Base-by-base conservation (phyloP, 2,329 filamentous ascomycete genomes). In the Beauveria scarabaeidicola region DNA sequence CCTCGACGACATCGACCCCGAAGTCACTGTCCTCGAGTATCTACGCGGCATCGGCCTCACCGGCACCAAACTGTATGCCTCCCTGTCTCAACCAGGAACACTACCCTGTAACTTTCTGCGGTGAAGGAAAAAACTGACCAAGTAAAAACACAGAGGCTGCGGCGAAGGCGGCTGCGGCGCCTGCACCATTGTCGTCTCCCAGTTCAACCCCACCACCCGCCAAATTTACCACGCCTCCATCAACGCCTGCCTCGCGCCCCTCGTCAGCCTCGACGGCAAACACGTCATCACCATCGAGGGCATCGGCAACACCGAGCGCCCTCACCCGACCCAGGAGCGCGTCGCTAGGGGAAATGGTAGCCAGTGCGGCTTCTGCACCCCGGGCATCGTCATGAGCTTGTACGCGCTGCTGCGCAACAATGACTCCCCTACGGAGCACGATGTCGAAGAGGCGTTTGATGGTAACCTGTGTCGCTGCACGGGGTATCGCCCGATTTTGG, bases 271-370 rank as follows among this genome's bases (percentile, higher is more conserved):
- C 47, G 94, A 97, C 72, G 94, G 94, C 48, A 99, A 99, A 72
- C 94, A 99, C 81, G 91, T 97, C 69, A 92, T 99, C 70, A 99
- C 94, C 3, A 87, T 99, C 44, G 94, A 99, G 74, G 94, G 94
- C 7, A 97, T 99, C 67, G 94, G 94, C 11, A 90, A 88, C 70
- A 86, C 90, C 29, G 88, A 94, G 72, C 84, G 81, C 46, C 94
- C 94, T 5, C 94, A 99, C 76, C 90, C 93, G 2, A 80, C 88
- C 3, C 94, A 97, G 71, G 91, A 97, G 75, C 83, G 94, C 52
- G 89, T 99, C 67, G 93, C 94, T 19, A 89, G 89, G 73, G 84
- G 88, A 36, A 94, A 96, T 75, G 94, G 94, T 52, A 96, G 90
- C 66, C 93, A 99, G 72, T 99, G 82, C 61, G 82, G 92, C 1